phyloP scores from a whole-genome alignment of 768 basidiomycete genomes.

The Holtermannia corniformis region DNA sequence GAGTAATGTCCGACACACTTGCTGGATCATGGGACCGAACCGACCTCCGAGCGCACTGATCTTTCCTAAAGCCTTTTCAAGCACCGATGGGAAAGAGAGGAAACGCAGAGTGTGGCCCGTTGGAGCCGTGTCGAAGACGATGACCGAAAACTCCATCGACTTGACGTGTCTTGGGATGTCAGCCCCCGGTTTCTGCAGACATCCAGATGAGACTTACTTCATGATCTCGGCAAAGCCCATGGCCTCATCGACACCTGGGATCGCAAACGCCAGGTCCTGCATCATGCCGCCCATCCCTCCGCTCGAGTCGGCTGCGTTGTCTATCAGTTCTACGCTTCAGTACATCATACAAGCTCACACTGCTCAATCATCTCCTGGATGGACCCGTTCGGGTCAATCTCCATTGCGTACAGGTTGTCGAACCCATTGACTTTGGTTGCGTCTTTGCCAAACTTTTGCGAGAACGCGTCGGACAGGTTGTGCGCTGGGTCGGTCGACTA shows the following conservation, averaged over 20 bases:
- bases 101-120: constrained; percentile 98
- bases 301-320: constrained; percentile 30
- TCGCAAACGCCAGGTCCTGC: constrained; percentile 98
- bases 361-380: constrained; percentile 99
- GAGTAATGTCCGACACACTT: constrained; percentile 42
- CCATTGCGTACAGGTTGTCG: constrained; percentile 94
- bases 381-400: constrained; percentile 95
- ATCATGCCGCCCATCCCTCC: constrained; percentile 90
- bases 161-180: constrained; percentile 82
- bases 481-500: constrained; percentile 99
- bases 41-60: constrained; percentile 84
- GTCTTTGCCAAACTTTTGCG: constrained; percentile 98
- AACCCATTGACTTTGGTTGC: constrained; percentile 97
- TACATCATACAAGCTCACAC: constrained; percentile 50
- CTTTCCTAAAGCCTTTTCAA: constrained; percentile 95
- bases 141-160: constrained; percentile 99
- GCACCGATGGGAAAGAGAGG: constrained; percentile 94
- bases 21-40: constrained; percentile 94
- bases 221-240: constrained; percentile 99
- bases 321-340: neutral
- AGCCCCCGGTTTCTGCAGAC: neutral
- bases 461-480: constrained; percentile 93
- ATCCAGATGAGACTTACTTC: constrained; percentile 57
- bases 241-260: constrained; percentile 97
- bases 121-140: constrained; percentile 98